Evolutionary conservation across 495 filamentous ascomycete species (phyloP), one percentile per base, ranked within the genome.

Genomic region (Symbiotaphrina buchneri): DNA sequence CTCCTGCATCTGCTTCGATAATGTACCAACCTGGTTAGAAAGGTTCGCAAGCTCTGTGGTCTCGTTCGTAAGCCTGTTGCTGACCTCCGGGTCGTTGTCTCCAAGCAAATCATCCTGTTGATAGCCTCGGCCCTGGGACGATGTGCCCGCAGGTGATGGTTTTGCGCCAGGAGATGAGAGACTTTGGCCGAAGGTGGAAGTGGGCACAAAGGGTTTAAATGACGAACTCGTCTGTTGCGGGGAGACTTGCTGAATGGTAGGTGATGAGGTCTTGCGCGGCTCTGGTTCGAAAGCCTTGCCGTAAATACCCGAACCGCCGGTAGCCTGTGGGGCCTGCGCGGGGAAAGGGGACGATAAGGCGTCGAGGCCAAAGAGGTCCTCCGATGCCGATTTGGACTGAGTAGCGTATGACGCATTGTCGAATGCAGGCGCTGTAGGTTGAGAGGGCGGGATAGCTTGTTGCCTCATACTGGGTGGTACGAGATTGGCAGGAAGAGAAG

Each of bases 41-140:
- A 97, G 52, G 43, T 97, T 97, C 18, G 83, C 87, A n/a, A 95
- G 60, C 44, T 97, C 87, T 1, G 75, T 72, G 3, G 82, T 87
- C 48, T 97, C 87, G 35, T 68, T 71, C 0, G 71, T 84, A 28
- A 95, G 52, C 44, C 74, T 85, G 46, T 76, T 90, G 46, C 68
- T 82, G 29, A 83, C 65, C 46, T 93, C 84, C 3, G 80, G 79
- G 36, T 95, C 87, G 34, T 74, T 75, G 38, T 93, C 87, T 14
- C 90, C 87, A 6, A 95, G 66, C n/a, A 97, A 61, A 52, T 95
- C 90, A 41, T 95, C 84, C 6, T 45, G 43, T 33, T 53, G 55
- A 10, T 32, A 27, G 13, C 27, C 38, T 14, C 43, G 32, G 14
- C 33, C 25, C 31, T 42, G 48, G 14, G 32, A 32, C 1, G 34